phyloP scores from a whole-genome alignment of 345 rosid species.

The Boechera stricta region DNA sequence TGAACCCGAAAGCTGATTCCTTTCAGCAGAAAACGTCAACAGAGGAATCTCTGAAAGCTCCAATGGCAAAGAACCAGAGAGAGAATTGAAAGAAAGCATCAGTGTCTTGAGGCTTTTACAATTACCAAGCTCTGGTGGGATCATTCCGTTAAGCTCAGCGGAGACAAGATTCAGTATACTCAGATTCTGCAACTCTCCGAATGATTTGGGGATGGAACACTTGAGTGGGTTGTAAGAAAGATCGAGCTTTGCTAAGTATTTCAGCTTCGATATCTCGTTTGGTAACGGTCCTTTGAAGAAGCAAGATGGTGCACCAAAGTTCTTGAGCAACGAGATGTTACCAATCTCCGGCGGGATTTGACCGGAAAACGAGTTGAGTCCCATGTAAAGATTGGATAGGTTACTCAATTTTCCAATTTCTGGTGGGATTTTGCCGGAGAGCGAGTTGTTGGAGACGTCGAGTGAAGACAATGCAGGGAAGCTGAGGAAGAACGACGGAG shows the following conservation, averaged over 20 bases:
- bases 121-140: conserved; percentile 76
- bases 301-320: conserved; percentile 62
- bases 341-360: conserved; percentile 75
- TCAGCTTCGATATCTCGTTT: conserved; percentile 55
- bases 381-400: conserved; percentile 75
- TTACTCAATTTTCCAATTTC: conserved; percentile 61
- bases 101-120: conserved; percentile 69
- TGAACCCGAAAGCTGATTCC: conserved; percentile 72
- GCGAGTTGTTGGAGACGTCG: conserved; percentile 76
- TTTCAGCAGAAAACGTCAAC: conserved; percentile 70
- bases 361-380: conserved; percentile 72
- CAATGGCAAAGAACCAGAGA: conserved; percentile 69
- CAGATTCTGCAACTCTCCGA: conserved; percentile 63
- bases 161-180: conserved; percentile 62
- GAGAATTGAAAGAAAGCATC: conserved; percentile 70
- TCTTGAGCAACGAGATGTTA: conserved; percentile 56
- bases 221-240: conserved; percentile 85
- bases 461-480: conserved; percentile 59
- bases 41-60: conserved; percentile 67
- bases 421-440: conserved; percentile 63
- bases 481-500: conserved; percentile 49
- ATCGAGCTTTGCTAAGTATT: conserved; percentile 61
- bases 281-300: conserved; percentile 79
- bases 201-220: conserved; percentile 60
- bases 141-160: conserved; percentile 63